A percentile compares a stretch with the other conserved stretches of the same genome.
phyloP scores from a whole-genome alignment of 228 moss, liverwort and hornwort genomes.

The Sphagnum magellanicum region DNA sequence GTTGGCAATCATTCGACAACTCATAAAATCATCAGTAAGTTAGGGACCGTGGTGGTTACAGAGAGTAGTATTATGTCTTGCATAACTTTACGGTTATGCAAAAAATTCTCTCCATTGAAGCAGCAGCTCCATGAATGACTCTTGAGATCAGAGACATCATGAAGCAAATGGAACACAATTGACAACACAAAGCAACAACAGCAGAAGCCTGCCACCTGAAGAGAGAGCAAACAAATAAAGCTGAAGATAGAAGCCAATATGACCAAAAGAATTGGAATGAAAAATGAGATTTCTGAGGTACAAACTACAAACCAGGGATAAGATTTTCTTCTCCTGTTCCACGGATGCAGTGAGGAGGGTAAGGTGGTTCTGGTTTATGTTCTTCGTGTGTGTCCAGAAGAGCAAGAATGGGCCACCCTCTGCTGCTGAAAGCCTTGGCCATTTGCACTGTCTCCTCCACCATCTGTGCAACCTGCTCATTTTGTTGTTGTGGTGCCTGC shows the following conservation, averaged over 20 bases:
- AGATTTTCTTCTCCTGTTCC: constrained; percentile 82
- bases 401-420: constrained; percentile 70
- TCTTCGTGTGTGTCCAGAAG: constrained; percentile 66
- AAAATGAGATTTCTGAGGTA: no score
- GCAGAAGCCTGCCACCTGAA: no score
- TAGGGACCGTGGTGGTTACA: no score
- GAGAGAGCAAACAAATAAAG: no score
- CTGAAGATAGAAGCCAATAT: neutral
- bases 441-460: constrained; percentile 44
- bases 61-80: no score
- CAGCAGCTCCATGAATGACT: no score
- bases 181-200: neutral
- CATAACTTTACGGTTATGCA: no score
- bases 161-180: neutral
- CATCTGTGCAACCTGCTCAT: constrained; percentile 47
- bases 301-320: constrained; percentile 51
- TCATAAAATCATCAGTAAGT: no score
- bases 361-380: constrained; percentile 69
- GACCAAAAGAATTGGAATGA: no score
- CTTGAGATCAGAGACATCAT: neutral
- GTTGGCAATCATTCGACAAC: neutral
- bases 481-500: constrained; percentile 56
- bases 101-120: no score
- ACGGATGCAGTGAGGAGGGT: constrained; percentile 61
- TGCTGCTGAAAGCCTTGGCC: constrained; percentile 56